Conservation (phyloP, 106 monocot genomes). For the Dioscorea alata region DNA sequence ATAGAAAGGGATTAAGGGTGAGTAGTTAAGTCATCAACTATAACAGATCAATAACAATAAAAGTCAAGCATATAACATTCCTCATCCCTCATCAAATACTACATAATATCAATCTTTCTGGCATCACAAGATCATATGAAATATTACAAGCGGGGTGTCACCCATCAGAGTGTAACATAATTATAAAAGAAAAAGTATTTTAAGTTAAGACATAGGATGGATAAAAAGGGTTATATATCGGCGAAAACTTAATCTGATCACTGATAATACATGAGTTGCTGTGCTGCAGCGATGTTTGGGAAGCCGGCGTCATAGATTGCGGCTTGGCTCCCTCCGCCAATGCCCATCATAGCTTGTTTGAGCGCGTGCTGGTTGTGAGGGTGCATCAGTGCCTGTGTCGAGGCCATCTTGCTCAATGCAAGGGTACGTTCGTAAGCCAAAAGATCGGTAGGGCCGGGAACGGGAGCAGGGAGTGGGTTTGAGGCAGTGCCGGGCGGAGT, state of each 20-base stretch:
- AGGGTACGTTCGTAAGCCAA: constrained; percentile 43
- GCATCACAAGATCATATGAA: no score
- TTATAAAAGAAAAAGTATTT: no score
- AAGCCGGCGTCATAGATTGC: constrained; percentile 52
- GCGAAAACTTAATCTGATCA: background rate
- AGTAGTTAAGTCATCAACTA: no score
- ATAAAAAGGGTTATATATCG: background rate
- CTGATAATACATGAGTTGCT: constrained; percentile 77
- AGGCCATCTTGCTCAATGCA: constrained; percentile 63
- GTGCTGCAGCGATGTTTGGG: constrained; percentile 37
- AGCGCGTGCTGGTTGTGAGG: constrained; percentile 45
- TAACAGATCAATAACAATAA: no score
- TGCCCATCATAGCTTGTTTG: constrained; percentile 53
- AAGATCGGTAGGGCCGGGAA: constrained; percentile 25
- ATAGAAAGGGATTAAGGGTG: no score
- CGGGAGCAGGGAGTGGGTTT: constrained; percentile 41
- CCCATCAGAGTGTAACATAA: no score
- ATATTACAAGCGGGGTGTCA: no score
- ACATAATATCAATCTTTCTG: no score
- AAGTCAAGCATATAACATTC: no score
- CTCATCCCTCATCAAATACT: no score
- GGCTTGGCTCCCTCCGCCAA: constrained; percentile 53
- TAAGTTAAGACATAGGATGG: background rate
- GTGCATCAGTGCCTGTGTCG: constrained; percentile 35
- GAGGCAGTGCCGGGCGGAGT: constrained; percentile 57